These are phyloP conservation scores for Kregervanrija fluxuum DNA, from an alignment of 805 yeast genomes.

Conservation along the genomic window DNA sequence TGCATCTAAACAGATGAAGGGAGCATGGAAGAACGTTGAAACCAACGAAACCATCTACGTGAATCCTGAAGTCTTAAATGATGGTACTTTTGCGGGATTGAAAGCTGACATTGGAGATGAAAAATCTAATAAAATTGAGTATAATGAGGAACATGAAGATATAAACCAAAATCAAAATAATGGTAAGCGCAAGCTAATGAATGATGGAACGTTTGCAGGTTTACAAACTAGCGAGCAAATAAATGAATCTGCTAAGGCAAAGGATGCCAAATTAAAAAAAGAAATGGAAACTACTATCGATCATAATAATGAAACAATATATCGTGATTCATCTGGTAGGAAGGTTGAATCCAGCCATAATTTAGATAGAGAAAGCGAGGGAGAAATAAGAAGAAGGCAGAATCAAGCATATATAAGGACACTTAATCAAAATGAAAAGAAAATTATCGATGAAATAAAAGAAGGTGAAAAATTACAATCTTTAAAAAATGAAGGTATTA, in stretches of 20 bases:
- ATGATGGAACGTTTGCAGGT: too few species aligned
- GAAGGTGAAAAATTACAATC: constrained; percentile 25
- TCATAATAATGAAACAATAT: constrained; percentile 33
- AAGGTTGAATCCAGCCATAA: constrained; percentile 10
- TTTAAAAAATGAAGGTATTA: constrained; percentile 19
- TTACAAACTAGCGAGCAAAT: constrained; percentile 41
- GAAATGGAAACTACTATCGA: constrained; percentile 16
- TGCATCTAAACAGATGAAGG: constrained; percentile 11
- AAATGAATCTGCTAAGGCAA: constrained; percentile 24
- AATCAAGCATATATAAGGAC: constrained; percentile 18
- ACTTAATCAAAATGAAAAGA: constrained; percentile 33
- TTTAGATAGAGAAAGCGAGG: constrained; percentile 6
- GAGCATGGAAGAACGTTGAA: constrained; percentile 16
- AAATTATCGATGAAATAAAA: constrained; percentile 30
- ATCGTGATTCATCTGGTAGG: constrained; percentile 58
- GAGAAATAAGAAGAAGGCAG: constrained; percentile 18
- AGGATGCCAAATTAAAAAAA: constrained; percentile 14
- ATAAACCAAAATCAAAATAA: too few species aligned
- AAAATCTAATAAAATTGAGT: too few species aligned
- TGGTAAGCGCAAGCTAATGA: too few species aligned
- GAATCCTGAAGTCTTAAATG: constrained; percentile 12
- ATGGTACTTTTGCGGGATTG: constrained; percentile 28
- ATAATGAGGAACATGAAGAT: too few species aligned
- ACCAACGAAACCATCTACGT: constrained; percentile 14
- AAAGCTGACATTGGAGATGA: too few species aligned